Evolutionary conservation across 2,329 filamentous ascomycete genomes (phyloP).

Genomic region (Aspergillus pseudoglaucus): DNA sequence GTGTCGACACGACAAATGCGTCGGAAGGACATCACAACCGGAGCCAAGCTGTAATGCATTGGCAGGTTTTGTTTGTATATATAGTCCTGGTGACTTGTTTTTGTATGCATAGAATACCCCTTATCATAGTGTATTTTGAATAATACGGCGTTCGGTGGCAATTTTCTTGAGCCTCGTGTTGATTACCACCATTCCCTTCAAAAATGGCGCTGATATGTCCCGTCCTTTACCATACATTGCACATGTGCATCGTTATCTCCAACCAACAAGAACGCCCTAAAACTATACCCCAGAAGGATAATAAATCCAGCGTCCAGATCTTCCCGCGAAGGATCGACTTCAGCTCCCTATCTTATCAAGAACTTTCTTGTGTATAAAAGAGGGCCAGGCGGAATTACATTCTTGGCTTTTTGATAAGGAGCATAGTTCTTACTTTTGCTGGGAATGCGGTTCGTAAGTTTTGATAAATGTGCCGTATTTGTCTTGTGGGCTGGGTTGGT

Average conservation of each 20-base stretch:
- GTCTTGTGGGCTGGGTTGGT: too few species aligned
- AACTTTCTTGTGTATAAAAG: neutral
- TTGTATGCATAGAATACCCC: too few species aligned
- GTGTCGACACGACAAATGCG: constrained; percentile 31
- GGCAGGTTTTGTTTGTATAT: neutral
- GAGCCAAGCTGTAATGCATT: constrained; percentile 22
- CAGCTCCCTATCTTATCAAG: neutral
- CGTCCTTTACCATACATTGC: neutral
- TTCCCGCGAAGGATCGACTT: neutral
- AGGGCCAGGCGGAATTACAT: neutral
- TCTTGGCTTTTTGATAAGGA: neutral
- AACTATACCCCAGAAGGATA: neutral
- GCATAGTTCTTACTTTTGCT: too few species aligned
- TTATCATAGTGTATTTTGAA: too few species aligned
- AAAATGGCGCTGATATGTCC: too few species aligned
- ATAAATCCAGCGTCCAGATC: neutral
- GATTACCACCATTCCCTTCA: neutral
- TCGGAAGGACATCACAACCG: constrained; percentile 30
- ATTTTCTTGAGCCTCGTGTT: too few species aligned
- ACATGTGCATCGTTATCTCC: neutral
- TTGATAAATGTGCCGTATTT: too few species aligned
- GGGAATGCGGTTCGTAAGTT: too few species aligned
- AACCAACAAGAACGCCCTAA: neutral
- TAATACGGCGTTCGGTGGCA: too few species aligned
- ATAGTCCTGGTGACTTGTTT: too few species aligned